A percentile compares a stretch with the other conserved stretches of the same genome.
Conservation (phyloP, 202 grass and related monocot genomes). For the Schoenoplectus triqueter region DNA sequence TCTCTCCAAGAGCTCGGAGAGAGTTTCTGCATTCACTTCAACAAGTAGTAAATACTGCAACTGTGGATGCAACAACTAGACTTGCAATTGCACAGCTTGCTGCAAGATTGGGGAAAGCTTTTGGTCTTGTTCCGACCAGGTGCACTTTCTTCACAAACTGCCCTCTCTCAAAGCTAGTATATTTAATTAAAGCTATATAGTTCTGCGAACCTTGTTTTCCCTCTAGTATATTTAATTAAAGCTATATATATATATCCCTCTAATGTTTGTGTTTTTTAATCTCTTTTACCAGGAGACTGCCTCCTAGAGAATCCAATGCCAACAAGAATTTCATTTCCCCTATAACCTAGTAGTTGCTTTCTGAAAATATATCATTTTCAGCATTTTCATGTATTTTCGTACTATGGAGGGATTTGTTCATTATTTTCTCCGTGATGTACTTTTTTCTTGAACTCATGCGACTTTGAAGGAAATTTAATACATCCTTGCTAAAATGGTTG, state of each 20-base stretch:
- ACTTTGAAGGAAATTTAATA: neutral
- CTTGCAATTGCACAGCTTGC: slow-evolving; percentile 58
- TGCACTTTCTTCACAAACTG: slow-evolving; percentile 36
- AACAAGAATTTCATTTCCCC: slow-evolving; percentile 50
- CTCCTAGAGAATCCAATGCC: slow-evolving; percentile 48
- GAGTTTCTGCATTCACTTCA: slow-evolving; percentile 76
- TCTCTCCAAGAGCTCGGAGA: slow-evolving; percentile 70
- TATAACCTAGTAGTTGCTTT: neutral
- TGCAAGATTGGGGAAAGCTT: slow-evolving; percentile 68
- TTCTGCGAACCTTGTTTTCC: neutral
- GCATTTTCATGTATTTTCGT: neutral
- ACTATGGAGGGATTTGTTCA: slow-evolving; percentile 5
- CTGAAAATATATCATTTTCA: slow-evolving; percentile 26
- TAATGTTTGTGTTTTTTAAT: neutral
- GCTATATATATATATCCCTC: too few species aligned
- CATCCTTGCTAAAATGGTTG: neutral
- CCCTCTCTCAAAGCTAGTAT: too few species aligned
- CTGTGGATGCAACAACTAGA: slow-evolving; percentile 55
- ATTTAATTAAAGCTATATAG: neutral
- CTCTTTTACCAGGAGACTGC: slow-evolving; percentile 58
- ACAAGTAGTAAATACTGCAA: slow-evolving; percentile 53
- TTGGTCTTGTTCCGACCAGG: slow-evolving; percentile 68
- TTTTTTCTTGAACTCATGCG: neutral
- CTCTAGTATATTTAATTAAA: neutral
- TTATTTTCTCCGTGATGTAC: neutral